Conservation (phyloP, 768 basidiomycete species). For the Rhizopogon rudus region DNA sequence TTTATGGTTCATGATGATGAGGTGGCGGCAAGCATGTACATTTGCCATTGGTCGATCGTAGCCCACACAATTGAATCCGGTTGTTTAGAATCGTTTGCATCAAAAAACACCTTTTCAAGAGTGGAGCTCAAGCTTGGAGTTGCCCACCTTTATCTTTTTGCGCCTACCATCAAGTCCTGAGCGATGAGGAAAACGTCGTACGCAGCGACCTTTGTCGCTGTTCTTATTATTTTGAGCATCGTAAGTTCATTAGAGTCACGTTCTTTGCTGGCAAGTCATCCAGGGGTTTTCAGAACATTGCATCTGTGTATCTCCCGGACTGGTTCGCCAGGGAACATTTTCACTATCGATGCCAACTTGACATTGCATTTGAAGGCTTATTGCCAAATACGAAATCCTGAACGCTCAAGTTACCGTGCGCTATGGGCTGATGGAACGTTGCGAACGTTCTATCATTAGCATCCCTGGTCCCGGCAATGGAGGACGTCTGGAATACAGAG, state of each 20-base stretch:
- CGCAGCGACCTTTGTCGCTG: conserved; percentile 54
- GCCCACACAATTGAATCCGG: not conserved
- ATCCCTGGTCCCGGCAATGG: conserved; percentile 42
- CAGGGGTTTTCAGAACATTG: conserved; percentile 40
- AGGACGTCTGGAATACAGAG: conserved; percentile 43
- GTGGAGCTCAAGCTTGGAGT: not conserved
- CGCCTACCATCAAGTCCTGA: not conserved
- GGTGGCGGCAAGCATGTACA: too few relatives aligned
- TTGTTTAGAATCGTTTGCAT: too few relatives aligned
- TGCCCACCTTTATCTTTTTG: not conserved
- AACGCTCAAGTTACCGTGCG: conserved; percentile 43
- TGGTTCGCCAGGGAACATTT: conserved; percentile 43
- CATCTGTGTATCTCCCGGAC: conserved; percentile 53
- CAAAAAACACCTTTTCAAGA: too few relatives aligned
- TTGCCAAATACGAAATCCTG: conserved; percentile 38
- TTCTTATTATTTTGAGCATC: conserved; percentile 43
- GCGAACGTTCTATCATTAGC: conserved; percentile 45
- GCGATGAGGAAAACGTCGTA: conserved; percentile 70
- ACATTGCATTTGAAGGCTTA: conserved; percentile 34
- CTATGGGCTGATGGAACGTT: conserved; percentile 57
- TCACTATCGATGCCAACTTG: conserved; percentile 15
- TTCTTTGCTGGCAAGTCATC: not conserved
- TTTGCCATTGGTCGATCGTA: too few relatives aligned
- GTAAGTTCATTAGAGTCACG: conserved; percentile 30
- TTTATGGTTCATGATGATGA: too few relatives aligned